Conservation (phyloP, 805 yeast genomes). For the Metschnikowia proteae region DNA sequence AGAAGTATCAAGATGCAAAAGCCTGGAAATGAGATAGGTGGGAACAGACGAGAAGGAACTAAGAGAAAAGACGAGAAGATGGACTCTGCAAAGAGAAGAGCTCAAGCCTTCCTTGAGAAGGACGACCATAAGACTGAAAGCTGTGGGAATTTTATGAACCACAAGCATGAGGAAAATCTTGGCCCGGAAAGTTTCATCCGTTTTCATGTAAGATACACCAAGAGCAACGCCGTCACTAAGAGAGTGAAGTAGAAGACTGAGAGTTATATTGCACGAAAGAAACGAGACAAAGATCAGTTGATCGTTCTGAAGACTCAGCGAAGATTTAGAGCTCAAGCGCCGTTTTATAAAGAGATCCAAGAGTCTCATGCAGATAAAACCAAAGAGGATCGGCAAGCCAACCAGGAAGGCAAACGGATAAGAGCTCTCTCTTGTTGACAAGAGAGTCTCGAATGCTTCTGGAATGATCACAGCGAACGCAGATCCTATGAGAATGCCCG, state of each 20-base stretch:
- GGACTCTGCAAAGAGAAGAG: slow-evolving; percentile 34
- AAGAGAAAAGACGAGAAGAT: slow-evolving; percentile 49
- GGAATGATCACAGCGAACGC: slow-evolving; percentile 59
- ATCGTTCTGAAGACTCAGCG: background rate
- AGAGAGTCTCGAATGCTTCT: slow-evolving; percentile 53
- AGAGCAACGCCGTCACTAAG: slow-evolving; percentile 71
- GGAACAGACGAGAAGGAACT: slow-evolving; percentile 60
- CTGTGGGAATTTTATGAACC: slow-evolving; percentile 71
- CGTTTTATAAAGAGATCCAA: slow-evolving; percentile 2
- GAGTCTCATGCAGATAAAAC: slow-evolving; percentile 50
- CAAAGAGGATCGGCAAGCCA: slow-evolving; percentile 49
- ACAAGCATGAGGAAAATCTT: slow-evolving; percentile 59
- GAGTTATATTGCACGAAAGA: slow-evolving; percentile 31
- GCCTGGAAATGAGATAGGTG: slow-evolving; percentile 40
- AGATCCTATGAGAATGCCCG: slow-evolving; percentile 60
- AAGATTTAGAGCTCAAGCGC: background rate
- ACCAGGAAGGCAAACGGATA: slow-evolving; percentile 23
- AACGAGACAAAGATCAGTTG: slow-evolving; percentile 39
- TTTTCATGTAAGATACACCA: slow-evolving; percentile 52
- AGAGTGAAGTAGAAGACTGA: slow-evolving; percentile 65
- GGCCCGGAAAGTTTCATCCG: slow-evolving; percentile 33
- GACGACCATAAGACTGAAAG: slow-evolving; percentile 61
- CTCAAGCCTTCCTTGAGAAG: slow-evolving; percentile 40
- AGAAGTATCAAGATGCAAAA: slow-evolving; percentile 27
- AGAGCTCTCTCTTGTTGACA: background rate